Conservation (phyloP, 2,329 filamentous ascomycete genomes). For the Thyridium curvatum region DNA sequence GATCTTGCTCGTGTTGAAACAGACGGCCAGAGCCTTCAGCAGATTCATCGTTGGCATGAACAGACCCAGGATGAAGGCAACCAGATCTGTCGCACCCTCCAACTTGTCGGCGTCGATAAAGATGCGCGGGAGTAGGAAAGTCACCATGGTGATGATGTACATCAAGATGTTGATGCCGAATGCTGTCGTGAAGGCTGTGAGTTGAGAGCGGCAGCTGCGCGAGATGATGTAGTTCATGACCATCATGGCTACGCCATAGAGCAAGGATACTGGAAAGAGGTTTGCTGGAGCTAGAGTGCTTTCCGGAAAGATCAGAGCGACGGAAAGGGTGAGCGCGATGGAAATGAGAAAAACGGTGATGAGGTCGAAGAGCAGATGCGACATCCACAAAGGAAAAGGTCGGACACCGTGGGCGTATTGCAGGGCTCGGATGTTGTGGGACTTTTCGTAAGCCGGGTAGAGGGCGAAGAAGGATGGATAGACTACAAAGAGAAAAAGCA, state of each 20-base stretch:
- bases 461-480: slow-evolving; percentile 84
- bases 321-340: slow-evolving; percentile 58
- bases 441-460: slow-evolving; percentile 80
- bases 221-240: slow-evolving; percentile 77
- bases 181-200: slow-evolving; percentile 78
- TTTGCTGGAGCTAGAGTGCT: slow-evolving; percentile 77
- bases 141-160: slow-evolving; percentile 66
- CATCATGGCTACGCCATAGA: slow-evolving; percentile 75
- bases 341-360: slow-evolving; percentile 57
- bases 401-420: slow-evolving; percentile 91
- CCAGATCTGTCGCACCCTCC: slow-evolving; percentile 59
- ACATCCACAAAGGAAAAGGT: slow-evolving; percentile 75
- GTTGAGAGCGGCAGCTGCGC: slow-evolving; percentile 69
- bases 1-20: slow-evolving; percentile 77
- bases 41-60: slow-evolving; percentile 74
- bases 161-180: slow-evolving; percentile 69
- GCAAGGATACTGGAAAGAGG: slow-evolving; percentile 71
- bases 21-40: slow-evolving; percentile 66
- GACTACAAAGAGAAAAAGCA: too few species aligned
- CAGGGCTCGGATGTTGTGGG: slow-evolving; percentile 72
- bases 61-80: slow-evolving; percentile 68
- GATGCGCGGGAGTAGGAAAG: slow-evolving; percentile 65
- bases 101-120: slow-evolving; percentile 66
- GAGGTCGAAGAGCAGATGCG: slow-evolving; percentile 78
- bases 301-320: slow-evolving; percentile 59